Evolutionary conservation across 495 filamentous ascomycete species (phyloP).

Genomic region (Immersiella caudata): DNA sequence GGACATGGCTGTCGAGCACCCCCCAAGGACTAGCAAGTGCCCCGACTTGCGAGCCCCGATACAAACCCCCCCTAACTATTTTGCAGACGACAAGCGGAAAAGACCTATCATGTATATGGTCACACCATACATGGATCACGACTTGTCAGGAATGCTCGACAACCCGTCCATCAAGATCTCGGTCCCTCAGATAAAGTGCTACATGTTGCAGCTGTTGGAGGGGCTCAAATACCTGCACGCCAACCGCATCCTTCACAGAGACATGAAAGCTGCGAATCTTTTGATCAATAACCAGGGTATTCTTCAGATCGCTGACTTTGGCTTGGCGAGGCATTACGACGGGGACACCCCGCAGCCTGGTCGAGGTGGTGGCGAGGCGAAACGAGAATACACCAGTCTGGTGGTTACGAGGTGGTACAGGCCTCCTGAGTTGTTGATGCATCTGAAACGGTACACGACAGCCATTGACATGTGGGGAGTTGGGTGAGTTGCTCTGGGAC

Average conservation of each 20-base stretch:
- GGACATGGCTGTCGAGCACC: constrained; percentile 92
- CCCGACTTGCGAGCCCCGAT: constrained; percentile 1
- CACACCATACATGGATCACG: constrained; percentile 98
- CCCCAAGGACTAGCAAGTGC: constrained; percentile 62
- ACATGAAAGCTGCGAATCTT: constrained; percentile 99
- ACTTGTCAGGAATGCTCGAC: constrained; percentile 91
- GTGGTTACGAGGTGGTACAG: constrained; percentile 98
- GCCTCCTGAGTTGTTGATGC: constrained; percentile 88
- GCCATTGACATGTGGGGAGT: constrained; percentile 99
- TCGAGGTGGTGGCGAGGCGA: constrained; percentile 79
- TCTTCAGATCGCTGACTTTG: constrained; percentile 97
- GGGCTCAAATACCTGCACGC: constrained; percentile 88
- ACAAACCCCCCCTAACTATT: constrained; percentile 18
- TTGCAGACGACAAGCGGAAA: constrained; percentile 71
- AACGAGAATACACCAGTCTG: constrained; percentile 87
- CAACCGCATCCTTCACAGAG: constrained; percentile 87
- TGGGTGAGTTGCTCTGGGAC: constrained; percentile 59
- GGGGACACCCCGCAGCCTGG: constrained; percentile 79
- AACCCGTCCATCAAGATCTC: constrained; percentile 87
- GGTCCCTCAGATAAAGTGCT: constrained; percentile 94
- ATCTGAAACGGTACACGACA: constrained; percentile 85
- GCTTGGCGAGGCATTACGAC: constrained; percentile 90
- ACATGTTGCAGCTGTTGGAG: constrained; percentile 90
- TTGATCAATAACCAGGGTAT: constrained; percentile 94
- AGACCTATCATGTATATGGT: constrained; percentile 97